These are phyloP conservation scores for Yueomyces sp. DNA, from an alignment of 805 yeast species.

Conservation along the genomic window DNA sequence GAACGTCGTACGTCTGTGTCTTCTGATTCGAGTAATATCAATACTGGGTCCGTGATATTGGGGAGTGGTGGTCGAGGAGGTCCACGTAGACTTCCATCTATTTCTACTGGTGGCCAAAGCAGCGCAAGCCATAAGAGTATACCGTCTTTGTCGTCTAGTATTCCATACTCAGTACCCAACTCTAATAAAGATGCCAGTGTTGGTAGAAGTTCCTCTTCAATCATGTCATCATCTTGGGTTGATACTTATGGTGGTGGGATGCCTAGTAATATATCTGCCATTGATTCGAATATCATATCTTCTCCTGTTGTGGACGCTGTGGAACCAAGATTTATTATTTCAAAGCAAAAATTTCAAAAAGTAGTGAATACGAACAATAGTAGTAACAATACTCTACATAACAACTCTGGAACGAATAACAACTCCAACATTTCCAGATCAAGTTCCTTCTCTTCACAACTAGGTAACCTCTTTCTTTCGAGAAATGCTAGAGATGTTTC, in stretches of 20 bases:
- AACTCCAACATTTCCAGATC: constrained; percentile 12
- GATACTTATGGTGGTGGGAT: constrained; percentile 24
- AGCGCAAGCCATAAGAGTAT: constrained; percentile 7
- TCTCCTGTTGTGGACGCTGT: constrained; percentile 60
- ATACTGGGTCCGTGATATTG: no score
- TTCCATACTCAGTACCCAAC: constrained; percentile 65
- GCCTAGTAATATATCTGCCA: constrained; percentile 30
- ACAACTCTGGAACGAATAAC: constrained; percentile 6
- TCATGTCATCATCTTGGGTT: constrained; percentile 23
- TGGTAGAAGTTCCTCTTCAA: constrained; percentile 16
- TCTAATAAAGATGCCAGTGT: constrained; percentile 28
- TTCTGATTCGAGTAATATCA: no score
- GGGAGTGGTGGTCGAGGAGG: no score
- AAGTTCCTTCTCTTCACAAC: constrained; percentile 22
- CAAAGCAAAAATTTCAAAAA: constrained; percentile 45
- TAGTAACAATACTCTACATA: constrained; percentile 12
- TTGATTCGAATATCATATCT: constrained; percentile 47
- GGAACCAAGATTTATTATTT: constrained; percentile 79
- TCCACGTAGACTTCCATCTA: background rate
- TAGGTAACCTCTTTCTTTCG: constrained; percentile 24
- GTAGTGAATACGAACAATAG: constrained; percentile 4
- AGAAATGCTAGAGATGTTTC: constrained; percentile 12
- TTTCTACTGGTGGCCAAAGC: background rate
- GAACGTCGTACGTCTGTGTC: background rate
- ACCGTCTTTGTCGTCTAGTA: constrained; percentile 42